Conservation (phyloP, 2,329 filamentous ascomycete genomes). For the Dryadomyces sulphureus region DNA sequence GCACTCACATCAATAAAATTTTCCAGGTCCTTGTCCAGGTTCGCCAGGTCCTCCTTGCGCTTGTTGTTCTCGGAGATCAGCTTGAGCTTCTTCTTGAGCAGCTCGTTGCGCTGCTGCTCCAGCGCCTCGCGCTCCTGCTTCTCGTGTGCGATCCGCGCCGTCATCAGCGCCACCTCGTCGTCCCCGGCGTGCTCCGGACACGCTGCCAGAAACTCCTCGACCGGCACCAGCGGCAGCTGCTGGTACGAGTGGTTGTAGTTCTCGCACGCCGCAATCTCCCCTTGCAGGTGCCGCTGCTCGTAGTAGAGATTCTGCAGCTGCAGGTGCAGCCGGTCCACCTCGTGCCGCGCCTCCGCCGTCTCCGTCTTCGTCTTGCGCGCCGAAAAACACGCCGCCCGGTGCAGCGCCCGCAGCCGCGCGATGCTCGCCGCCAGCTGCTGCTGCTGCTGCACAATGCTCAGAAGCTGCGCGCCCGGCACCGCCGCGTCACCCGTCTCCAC, state of each 20-base stretch:
- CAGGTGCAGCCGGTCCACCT: constrained; percentile 82
- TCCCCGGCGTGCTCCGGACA: constrained; percentile 61
- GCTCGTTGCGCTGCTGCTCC: constrained; percentile 68
- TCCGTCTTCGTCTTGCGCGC: constrained; percentile 74
- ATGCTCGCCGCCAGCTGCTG: constrained; percentile 69
- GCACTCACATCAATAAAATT: constrained; percentile 75
- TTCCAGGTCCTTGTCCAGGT: constrained; percentile 80
- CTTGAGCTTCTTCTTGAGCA: constrained; percentile 51
- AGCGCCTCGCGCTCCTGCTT: constrained; percentile 68
- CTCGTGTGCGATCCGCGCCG: constrained; percentile 84
- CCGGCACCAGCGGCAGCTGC: constrained; percentile 68
- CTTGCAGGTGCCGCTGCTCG: constrained; percentile 78
- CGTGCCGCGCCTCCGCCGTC: constrained; percentile 76
- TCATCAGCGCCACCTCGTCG: constrained; percentile 71
- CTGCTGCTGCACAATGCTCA: constrained; percentile 58
- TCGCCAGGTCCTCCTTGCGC: constrained; percentile 83
- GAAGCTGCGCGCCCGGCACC: constrained; percentile 25
- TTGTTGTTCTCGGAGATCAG: constrained; percentile 66
- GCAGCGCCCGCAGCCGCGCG: constrained; percentile 65
- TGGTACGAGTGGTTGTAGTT: constrained; percentile 84
- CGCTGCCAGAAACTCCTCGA: constrained; percentile 63
- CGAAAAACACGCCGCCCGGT: constrained; percentile 65
- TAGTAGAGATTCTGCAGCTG: constrained; percentile 95
- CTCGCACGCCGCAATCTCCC: constrained; percentile 82
- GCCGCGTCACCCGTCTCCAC: not conserved